Evolutionary conservation across 139 green algal species (phyloP), one percentile per base, ranked within the genome.

Genomic region (Chlorella sp.): DNA sequence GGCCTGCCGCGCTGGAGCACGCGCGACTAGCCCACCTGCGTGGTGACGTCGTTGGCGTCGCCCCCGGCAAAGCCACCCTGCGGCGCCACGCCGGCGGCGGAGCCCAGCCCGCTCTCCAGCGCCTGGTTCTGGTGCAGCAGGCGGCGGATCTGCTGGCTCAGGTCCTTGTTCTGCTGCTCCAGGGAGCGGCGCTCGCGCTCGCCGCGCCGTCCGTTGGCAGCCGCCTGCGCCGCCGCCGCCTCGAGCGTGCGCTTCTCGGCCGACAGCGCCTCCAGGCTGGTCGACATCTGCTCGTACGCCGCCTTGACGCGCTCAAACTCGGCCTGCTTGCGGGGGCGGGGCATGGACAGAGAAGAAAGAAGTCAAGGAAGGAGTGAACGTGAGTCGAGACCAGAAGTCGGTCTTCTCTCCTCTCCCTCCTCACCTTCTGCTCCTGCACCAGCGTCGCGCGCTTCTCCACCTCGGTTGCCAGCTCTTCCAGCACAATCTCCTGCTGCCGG

Each of bases 381-480:
- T n/a, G n/a, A n/a, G n/a, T n/a, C n/a, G n/a, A n/a, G n/a, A n/a
- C n/a, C n/a, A n/a, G n/a, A n/a, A n/a, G n/a, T n/a, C n/a, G n/a
- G n/a, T n/a, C n/a, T n/a, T n/a, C n/a, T n/a, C n/a, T n/a, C n/a
- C n/a, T n/a, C 38, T 9, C 29, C 27, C 5, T 17, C 43, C 29
- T 73, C 19, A 48, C 67, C 65, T 81, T 53, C 62, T 90, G 86
- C 60, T 88, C 80, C 51, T 76, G 51, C 17, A 90, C 77, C 43
- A 79, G 62, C 33, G 73, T 77, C 27, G 86, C 84, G 60, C 83
- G 81, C 45, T 63, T 74, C 67, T 90, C 86, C 45, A 90, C 72
- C 71, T 90, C 80, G 19, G 41, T 53, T 36, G 67, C 78, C 53
- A 90, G 80, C 67, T 85, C 71, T 25, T 90, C 86, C 69, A 90